These are phyloP conservation scores for Aspergillus alliaceus DNA, from an alignment of 2,329 filamentous ascomycete genomes.

Conservation along the genomic window DNA sequence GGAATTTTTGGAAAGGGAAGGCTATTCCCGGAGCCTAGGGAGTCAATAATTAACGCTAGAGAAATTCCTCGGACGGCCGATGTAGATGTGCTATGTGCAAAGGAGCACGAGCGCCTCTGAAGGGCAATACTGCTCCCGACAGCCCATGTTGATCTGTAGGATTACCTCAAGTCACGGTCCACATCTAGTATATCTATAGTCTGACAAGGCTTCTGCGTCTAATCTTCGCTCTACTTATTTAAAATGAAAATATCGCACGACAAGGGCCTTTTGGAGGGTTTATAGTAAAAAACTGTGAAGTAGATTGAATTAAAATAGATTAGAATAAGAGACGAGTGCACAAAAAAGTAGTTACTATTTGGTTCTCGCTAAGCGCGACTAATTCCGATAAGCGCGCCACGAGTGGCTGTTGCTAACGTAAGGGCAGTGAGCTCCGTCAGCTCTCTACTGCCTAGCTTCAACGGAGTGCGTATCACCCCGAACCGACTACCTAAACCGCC, in stretches of 20 bases:
- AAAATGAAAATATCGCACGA: no score
- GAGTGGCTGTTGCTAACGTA: conserved; percentile 21
- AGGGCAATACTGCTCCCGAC: no score
- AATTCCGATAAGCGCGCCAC: conserved; percentile 19
- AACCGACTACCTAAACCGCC: neutral
- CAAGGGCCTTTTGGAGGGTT: no score
- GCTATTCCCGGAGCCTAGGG: neutral
- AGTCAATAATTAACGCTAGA: neutral
- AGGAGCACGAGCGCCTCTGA: neutral
- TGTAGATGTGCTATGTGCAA: neutral
- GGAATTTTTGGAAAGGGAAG: neutral
- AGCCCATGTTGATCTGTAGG: neutral
- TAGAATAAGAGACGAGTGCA: no score
- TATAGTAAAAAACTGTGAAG: no score
- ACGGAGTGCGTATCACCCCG: neutral
- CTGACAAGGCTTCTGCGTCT: no score
- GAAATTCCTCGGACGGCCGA: neutral
- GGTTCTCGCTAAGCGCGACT: conserved; percentile 10
- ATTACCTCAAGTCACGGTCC: neutral
- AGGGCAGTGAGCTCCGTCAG: conserved; percentile 37
- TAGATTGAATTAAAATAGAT: no score
- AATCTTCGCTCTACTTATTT: no score
- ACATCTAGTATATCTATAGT: neutral
- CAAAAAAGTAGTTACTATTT: no score
- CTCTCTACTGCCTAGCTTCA: conserved; percentile 34